Evolutionary conservation across 805 yeast species (phyloP), one percentile per base, ranked within the genome.

Genomic region (Nakazawaea siamensis): DNA sequence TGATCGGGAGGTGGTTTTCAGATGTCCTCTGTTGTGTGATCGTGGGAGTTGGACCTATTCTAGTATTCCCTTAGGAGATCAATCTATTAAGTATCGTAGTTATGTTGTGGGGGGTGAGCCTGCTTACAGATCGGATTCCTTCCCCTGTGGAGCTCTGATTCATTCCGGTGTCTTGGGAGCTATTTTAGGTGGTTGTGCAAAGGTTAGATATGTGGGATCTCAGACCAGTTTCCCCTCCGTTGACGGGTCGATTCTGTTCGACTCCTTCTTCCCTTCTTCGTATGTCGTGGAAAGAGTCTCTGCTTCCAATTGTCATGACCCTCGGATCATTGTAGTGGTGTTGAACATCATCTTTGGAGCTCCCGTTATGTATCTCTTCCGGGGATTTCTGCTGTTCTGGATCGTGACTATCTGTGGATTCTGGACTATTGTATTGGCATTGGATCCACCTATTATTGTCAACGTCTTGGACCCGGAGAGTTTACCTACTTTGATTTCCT

Each of bases 21-120:
- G 86, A 44, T 88, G 97, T 54, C 95, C 95, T 0, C 94, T 96
- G 0, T 60, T 87, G 23, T 88, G 97, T 57, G 86, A 80, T 44
- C 60, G 80, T 23, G 83, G 75, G 21, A 76, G 87, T 24, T 75
- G 82, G 77, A 70, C 85, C 0, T 88, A 77, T 52, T 73, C 87
- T 2, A 73, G 79, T 13, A 60, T 80, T 9, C 78, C 88, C 0
- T 84, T 85, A 1, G 97, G 96, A 0, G 67, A 67, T 34, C 60
- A 73, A 36, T 57, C 73, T 43, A 62, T 80, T 17, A 82, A 83
- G 50, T 84, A 88, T 50, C 55, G 76, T 34, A 81, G 82, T 2
- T 84, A 66, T 46, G 73, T 75, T 21, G 70, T 88, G 18, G 96
- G 96, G 2, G 94, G 95, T 13, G 88, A 88, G 2, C 49, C 48